phyloP scores from a whole-genome alignment of 495 filamentous ascomycete genomes.

The Clavariopsis aquatica region DNA sequence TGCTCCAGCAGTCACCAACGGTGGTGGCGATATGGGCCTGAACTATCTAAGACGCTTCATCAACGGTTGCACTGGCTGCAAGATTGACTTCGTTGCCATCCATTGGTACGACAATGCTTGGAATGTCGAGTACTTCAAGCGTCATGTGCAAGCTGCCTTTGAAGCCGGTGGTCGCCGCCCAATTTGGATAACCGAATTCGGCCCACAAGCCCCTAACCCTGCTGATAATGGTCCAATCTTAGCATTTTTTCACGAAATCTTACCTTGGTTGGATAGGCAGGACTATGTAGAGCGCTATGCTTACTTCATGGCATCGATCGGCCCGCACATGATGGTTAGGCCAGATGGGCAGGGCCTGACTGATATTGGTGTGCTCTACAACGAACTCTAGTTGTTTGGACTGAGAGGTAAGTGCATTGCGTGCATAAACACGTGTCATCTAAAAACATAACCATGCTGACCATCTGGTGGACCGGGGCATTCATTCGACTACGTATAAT shows the following conservation, averaged over 20 bases:
- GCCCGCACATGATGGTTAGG: constrained; percentile 9
- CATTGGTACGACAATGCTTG: constrained; percentile 19
- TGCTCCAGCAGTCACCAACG: constrained; percentile 28
- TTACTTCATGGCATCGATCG: constrained; percentile 1
- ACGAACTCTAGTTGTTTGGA: constrained; percentile 3
- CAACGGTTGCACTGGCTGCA: constrained; percentile 15
- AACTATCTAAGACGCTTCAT: constrained; percentile 17
- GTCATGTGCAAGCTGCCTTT: constrained; percentile 10
- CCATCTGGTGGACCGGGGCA: too few species aligned
- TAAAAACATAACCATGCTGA: too few species aligned
- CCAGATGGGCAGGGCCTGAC: constrained; percentile 21
- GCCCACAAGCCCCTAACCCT: not conserved
- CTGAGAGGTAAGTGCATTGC: not conserved
- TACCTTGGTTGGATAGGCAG: constrained; percentile 29
- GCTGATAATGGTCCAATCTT: too few species aligned
- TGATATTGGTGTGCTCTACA: constrained; percentile 12
- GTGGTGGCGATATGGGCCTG: constrained; percentile 11
- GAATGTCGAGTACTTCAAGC: constrained; percentile 27
- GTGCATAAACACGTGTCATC: not conserved
- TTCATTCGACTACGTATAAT: too few species aligned
- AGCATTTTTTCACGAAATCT: constrained; percentile 16
- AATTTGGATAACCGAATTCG: constrained; percentile 35
- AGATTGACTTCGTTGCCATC: constrained; percentile 28
- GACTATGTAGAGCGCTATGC: constrained; percentile 26
- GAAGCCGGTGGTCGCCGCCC: constrained; percentile 1